These are phyloP conservation scores for Zymoseptoria crescenta DNA, from an alignment of 2,329 filamentous ascomycete species.

Conservation along the genomic window DNA sequence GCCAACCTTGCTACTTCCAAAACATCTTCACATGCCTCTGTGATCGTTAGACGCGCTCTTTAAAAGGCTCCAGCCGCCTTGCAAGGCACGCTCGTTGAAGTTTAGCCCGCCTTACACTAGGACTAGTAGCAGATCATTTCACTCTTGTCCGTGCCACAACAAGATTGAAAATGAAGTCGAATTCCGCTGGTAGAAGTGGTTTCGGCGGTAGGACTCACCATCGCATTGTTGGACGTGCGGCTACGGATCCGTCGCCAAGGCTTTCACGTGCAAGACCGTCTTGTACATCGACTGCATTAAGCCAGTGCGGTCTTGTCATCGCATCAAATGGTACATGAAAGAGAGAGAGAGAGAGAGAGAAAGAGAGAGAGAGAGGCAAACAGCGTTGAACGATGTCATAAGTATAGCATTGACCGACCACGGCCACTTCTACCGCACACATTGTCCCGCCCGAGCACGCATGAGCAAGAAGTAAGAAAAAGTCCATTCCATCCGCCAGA, in stretches of 20 bases:
- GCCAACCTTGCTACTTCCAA: no score
- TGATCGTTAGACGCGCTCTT: not conserved
- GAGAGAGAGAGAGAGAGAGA: not conserved
- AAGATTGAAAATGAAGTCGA: not conserved
- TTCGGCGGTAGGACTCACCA: no score
- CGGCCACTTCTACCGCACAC: not conserved
- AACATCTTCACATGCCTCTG: not conserved
- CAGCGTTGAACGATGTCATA: not conserved
- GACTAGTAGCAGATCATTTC: not conserved
- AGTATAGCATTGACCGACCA: not conserved
- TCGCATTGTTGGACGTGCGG: not conserved
- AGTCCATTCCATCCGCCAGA: not conserved
- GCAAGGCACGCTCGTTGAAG: no score
- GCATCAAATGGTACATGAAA: not conserved
- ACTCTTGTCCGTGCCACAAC: not conserved
- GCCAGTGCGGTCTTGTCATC: no score
- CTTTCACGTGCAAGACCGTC: not conserved
- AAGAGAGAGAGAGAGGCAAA: not conserved
- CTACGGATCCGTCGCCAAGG: not conserved
- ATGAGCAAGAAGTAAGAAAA: not conserved
- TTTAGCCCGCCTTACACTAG: no score
- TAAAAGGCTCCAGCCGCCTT: not conserved
- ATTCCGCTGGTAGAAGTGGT: no score
- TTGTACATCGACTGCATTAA: not conserved
- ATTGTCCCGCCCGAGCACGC: not conserved